phyloP scores from a whole-genome alignment of 2,329 filamentous ascomycete genomes.

The Colletotrichum cuscutae region DNA sequence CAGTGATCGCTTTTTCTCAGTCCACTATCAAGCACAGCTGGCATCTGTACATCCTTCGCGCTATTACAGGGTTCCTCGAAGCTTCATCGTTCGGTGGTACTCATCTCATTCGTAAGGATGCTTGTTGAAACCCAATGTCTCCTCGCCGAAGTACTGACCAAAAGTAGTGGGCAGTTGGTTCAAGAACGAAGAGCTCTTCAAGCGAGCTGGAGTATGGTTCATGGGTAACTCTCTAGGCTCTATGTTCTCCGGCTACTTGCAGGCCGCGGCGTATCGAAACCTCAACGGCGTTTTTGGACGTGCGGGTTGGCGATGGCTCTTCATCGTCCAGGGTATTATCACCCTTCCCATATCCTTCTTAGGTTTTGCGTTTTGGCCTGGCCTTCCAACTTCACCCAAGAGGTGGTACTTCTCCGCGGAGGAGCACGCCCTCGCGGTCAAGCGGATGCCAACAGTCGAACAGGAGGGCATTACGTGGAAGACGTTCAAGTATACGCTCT shows the following conservation, averaged over 20 bases:
- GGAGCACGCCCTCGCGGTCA: conserved; percentile 40
- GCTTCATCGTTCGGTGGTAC: conserved; percentile 42
- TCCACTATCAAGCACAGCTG: conserved; percentile 39
- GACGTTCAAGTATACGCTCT: conserved; percentile 38
- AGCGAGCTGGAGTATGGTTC: conserved; percentile 59
- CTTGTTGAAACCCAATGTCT: conserved; percentile 40
- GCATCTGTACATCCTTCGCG: conserved; percentile 40
- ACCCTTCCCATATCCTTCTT: conserved; percentile 38
- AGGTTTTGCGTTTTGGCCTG: conserved; percentile 47
- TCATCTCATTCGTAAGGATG: conserved; percentile 41
- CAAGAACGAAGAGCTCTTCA: conserved; percentile 53
- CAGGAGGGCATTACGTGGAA: conserved; percentile 38
- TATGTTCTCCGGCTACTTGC: conserved; percentile 67
- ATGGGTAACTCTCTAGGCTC: conserved; percentile 61
- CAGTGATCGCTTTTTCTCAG: conserved; percentile 41
- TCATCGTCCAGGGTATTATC: conserved; percentile 49
- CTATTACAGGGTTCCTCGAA: conserved; percentile 37
- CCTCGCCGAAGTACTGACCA: conserved; percentile 40
- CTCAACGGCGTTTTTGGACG: conserved; percentile 59
- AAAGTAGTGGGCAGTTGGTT: conserved; percentile 57
- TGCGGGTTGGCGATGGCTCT: conserved; percentile 52
- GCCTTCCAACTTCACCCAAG: conserved; percentile 42
- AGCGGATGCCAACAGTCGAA: conserved; percentile 40
- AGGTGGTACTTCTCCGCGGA: conserved; percentile 42
- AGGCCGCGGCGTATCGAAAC: conserved; percentile 63